A percentile compares a stretch with the other conserved stretches of the same genome.
Conservation (phyloP, 495 filamentous ascomycete species). For the Elasticomyces elasticus region DNA sequence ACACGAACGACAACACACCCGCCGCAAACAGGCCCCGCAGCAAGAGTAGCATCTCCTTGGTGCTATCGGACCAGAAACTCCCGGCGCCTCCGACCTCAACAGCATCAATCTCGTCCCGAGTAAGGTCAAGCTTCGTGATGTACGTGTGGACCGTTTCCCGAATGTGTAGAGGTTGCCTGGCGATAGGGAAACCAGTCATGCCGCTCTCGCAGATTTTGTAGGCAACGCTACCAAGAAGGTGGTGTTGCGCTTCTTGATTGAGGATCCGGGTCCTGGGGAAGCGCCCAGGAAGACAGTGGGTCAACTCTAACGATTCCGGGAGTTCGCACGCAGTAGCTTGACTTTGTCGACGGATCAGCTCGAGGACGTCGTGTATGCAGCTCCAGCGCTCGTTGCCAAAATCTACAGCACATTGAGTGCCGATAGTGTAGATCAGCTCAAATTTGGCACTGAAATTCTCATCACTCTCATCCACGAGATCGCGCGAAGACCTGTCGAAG, state of each 20-base stretch:
- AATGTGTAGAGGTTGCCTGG: slow-evolving; percentile 30
- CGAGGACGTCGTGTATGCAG: slow-evolving; percentile 46
- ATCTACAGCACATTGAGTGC: slow-evolving; percentile 45
- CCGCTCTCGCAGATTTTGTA: slow-evolving; percentile 34
- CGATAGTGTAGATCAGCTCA: slow-evolving; percentile 54
- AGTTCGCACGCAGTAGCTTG: slow-evolving; percentile 19
- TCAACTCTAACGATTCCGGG: slow-evolving; percentile 35
- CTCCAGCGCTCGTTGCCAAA: slow-evolving; percentile 51
- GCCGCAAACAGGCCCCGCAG: slow-evolving; percentile 51
- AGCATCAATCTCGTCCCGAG: slow-evolving; percentile 24
- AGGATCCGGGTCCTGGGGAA: slow-evolving; percentile 42
- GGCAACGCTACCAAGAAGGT: slow-evolving; percentile 28
- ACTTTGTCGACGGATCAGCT: slow-evolving; percentile 32
- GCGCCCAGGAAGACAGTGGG: slow-evolving; percentile 21
- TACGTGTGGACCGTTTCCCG: slow-evolving; percentile 37
- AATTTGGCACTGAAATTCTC: slow-evolving; percentile 26
- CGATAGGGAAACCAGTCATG: slow-evolving; percentile 34
- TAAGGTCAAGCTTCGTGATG: slow-evolving; percentile 31
- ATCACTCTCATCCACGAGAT: slow-evolving; percentile 31
- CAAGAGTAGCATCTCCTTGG: slow-evolving; percentile 39
- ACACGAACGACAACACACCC: slow-evolving; percentile 44
- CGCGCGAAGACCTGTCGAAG: slow-evolving; percentile 22
- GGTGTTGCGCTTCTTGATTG: slow-evolving; percentile 26
- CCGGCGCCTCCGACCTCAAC: slow-evolving; percentile 28
- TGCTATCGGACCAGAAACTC: slow-evolving; percentile 32